Percentiles rank a stretch among this genome's conserved stretches.
Evolutionary conservation across 179 eudicot species (phyloP).

Genomic region (Drosera spatulata): DNA sequence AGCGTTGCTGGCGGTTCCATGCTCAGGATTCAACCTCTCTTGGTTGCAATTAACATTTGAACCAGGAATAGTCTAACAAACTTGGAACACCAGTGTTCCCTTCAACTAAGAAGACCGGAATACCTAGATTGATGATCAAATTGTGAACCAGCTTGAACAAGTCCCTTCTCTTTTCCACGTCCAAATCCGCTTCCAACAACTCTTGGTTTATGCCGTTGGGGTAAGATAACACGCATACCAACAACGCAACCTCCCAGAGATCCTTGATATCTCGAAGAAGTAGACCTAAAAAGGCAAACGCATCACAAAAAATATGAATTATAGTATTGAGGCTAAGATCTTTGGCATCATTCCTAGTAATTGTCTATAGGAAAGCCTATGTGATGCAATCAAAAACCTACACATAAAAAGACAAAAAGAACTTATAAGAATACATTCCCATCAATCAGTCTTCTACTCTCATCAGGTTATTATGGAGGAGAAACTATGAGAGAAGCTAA

Average conservation of each 20-base stretch:
- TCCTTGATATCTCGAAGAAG: constrained; percentile 83
- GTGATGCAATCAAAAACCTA: too few relatives aligned
- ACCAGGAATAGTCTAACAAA: not conserved
- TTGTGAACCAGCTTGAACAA: constrained; percentile 44
- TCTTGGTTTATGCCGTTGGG: constrained; percentile 21
- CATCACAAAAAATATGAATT: not conserved
- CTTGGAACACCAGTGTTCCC: not conserved
- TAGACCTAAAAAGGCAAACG: constrained; percentile 34
- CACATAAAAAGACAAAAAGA: too few relatives aligned
- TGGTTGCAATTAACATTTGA: not conserved
- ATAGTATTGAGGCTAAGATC: not conserved
- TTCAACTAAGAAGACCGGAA: not conserved
- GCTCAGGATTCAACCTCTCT: not conserved
- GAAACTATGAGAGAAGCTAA: not conserved
- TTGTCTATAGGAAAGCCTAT: too few relatives aligned
- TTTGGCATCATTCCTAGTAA: too few relatives aligned
- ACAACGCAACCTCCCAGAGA: constrained; percentile 71
- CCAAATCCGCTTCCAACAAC: constrained; percentile 18
- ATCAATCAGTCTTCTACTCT: too few relatives aligned
- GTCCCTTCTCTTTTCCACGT: constrained; percentile 35
- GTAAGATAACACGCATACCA: constrained; percentile 49
- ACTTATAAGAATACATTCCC: too few relatives aligned
- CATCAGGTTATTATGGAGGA: not conserved
- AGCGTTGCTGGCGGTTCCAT: not conserved
- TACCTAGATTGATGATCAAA: constrained; percentile 42